phyloP scores from a whole-genome alignment of 1,139 yeast genomes.

The Candida frijolesensis region DNA sequence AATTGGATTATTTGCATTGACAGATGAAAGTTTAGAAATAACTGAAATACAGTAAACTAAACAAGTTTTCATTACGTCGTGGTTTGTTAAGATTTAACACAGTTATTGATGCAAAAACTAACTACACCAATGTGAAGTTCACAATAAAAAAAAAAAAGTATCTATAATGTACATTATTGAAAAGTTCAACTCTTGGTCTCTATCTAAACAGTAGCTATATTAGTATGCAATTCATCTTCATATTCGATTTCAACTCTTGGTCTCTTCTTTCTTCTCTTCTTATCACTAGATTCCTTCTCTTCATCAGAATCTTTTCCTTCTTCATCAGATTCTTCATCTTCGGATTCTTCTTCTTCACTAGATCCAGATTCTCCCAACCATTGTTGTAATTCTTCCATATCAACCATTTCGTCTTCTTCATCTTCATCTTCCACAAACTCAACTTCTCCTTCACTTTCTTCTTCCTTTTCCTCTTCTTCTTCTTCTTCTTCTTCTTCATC shows the following conservation, averaged over 20 bases:
- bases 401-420: constrained; percentile 79
- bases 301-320: constrained; percentile 28
- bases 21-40: too few species aligned
- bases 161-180: background rate
- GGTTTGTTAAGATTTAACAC: too few species aligned
- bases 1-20: background rate
- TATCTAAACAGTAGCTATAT: constrained; percentile 24
- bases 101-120: background rate
- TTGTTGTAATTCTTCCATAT: constrained; percentile 86
- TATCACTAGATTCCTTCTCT: constrained; percentile 42
- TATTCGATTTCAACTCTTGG: constrained; percentile 84
- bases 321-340: constrained; percentile 38
- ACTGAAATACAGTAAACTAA: too few species aligned
- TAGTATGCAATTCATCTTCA: constrained; percentile 50
- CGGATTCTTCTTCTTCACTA: constrained; percentile 41
- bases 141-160: too few species aligned
- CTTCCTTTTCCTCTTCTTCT: constrained; percentile 23
- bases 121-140: too few species aligned
- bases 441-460: constrained; percentile 74
- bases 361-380: constrained; percentile 75
- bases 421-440: constrained; percentile 87
- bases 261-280: constrained; percentile 45
- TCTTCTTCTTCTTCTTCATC: constrained; percentile 61
- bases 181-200: background rate
- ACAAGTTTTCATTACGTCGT: too few species aligned